Percentiles rank a stretch among this genome's conserved stretches.
phyloP scores from a whole-genome alignment of 129 eudicot species.

The Gnaphalium uliginosum region DNA sequence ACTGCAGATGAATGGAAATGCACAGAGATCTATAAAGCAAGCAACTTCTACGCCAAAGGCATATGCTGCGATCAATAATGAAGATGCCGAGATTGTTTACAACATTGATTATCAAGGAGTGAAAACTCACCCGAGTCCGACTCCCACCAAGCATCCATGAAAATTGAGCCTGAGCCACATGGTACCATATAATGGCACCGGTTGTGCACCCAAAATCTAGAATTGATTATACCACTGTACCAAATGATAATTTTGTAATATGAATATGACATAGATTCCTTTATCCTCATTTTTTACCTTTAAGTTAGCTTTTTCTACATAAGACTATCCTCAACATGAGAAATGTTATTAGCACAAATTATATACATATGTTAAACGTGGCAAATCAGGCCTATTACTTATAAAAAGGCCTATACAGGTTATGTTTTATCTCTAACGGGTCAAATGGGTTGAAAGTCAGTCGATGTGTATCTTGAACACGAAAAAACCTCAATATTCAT shows the following conservation, averaged over 20 bases:
- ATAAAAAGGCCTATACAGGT: neutral
- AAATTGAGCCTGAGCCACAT: constrained; percentile 35
- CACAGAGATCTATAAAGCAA: constrained; percentile 31
- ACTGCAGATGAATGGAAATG: constrained; percentile 38
- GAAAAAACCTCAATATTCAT: no score
- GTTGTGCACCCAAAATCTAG: constrained; percentile 28
- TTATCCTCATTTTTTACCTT: constrained; percentile 6
- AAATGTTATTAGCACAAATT: constrained; percentile 1
- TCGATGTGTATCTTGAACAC: no score
- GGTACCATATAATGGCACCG: constrained; percentile 1
- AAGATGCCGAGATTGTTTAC: constrained; percentile 42
- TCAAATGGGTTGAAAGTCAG: no score
- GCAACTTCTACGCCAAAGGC: constrained; percentile 11
- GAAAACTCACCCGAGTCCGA: constrained; percentile 54
- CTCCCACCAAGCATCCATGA: constrained; percentile 66
- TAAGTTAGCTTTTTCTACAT: constrained; percentile 7
- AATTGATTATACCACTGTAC: constrained; percentile 22
- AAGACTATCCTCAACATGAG: constrained; percentile 21
- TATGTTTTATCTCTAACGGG: neutral
- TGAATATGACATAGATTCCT: constrained; percentile 8
- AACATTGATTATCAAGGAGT: constrained; percentile 55
- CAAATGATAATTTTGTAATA: constrained; percentile 10
- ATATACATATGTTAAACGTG: neutral
- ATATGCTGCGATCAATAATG: constrained; percentile 29
- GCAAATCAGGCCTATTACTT: neutral